Evolutionary conservation across 495 filamentous ascomycete genomes (phyloP).

Genomic region (Penicillium bialowiezense): DNA sequence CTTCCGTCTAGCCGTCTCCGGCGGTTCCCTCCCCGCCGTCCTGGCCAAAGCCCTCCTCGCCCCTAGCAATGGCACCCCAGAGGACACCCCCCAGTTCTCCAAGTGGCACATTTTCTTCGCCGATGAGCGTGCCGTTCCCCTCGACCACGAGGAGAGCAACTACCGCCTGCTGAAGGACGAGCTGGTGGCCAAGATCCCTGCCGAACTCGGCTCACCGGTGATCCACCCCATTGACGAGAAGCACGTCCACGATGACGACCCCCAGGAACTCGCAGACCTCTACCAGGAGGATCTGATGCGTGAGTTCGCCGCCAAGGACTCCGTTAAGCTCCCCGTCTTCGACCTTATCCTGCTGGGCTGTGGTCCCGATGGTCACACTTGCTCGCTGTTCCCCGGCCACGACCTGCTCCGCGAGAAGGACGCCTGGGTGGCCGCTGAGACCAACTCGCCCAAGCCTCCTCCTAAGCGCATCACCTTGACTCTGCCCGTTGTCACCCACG

Average conservation of each 20-base stretch:
- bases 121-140: conserved; percentile 91
- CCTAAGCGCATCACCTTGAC: conserved; percentile 87
- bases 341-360: conserved; percentile 90
- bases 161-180: conserved; percentile 84
- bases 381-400: conserved; percentile 91
- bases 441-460: conserved; percentile 92
- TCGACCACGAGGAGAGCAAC: conserved; percentile 91
- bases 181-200: conserved; percentile 81
- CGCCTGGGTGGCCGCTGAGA: conserved; percentile 89
- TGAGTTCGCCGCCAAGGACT: conserved; percentile 79
- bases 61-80: conserved; percentile 49
- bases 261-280: conserved; percentile 87
- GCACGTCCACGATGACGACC: conserved; percentile 74
- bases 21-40: conserved; percentile 85
- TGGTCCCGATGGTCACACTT: conserved; percentile 95
- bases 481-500: conserved; percentile 82
- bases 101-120: conserved; percentile 99
- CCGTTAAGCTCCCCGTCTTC: conserved; percentile 88
- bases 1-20: conserved; percentile 92
- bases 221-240: conserved; percentile 75
- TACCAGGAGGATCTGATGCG: conserved; percentile 88
- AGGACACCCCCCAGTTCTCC: conserved; percentile 68
- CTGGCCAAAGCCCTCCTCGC: conserved; percentile 79
- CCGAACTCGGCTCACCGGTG: conserved; percentile 57
- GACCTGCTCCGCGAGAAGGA: conserved; percentile 80